Evolutionary conservation across 2,329 filamentous ascomycete species (phyloP).

Genomic region (Penicillium sp.): DNA sequence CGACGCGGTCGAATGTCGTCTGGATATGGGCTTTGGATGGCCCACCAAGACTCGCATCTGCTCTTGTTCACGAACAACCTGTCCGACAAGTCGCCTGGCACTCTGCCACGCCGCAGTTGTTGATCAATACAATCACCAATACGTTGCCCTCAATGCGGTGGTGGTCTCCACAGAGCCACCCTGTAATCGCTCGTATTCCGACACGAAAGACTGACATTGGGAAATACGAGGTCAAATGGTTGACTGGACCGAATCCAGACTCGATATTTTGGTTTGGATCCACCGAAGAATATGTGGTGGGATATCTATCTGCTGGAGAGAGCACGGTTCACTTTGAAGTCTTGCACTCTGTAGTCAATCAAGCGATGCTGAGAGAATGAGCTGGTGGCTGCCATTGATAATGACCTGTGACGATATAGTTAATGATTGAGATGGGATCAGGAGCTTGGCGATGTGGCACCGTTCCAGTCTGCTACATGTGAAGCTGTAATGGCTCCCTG

Average conservation of each 20-base stretch:
- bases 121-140: slow-evolving; percentile 37
- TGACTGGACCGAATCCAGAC: slow-evolving; percentile 18
- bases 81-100: slow-evolving; percentile 41
- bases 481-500: too few species aligned
- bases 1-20: slow-evolving; percentile 39
- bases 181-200: slow-evolving; percentile 30
- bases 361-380: slow-evolving; percentile 15
- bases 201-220: slow-evolving; percentile 31
- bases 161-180: slow-evolving; percentile 29
- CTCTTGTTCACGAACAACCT: slow-evolving; percentile 39
- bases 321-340: slow-evolving; percentile 23
- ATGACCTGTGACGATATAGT: too few species aligned
- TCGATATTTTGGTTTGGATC: slow-evolving; percentile 35
- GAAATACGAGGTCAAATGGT: slow-evolving; percentile 34
- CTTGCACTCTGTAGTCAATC: slow-evolving; percentile 26
- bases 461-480: too few species aligned
- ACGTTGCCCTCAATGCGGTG: slow-evolving; percentile 29
- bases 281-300: slow-evolving; percentile 32
- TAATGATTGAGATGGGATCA: too few species aligned
- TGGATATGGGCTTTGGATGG: slow-evolving; percentile 42
- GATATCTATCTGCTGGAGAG: slow-evolving; percentile 25
- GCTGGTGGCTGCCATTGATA: too few species aligned
- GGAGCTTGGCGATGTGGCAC: too few species aligned
- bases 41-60: slow-evolving; percentile 28
- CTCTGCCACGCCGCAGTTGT: slow-evolving; percentile 31